Conservation (phyloP, 2,329 filamentous ascomycete genomes). For the Colletotrichum euphorbiae region DNA sequence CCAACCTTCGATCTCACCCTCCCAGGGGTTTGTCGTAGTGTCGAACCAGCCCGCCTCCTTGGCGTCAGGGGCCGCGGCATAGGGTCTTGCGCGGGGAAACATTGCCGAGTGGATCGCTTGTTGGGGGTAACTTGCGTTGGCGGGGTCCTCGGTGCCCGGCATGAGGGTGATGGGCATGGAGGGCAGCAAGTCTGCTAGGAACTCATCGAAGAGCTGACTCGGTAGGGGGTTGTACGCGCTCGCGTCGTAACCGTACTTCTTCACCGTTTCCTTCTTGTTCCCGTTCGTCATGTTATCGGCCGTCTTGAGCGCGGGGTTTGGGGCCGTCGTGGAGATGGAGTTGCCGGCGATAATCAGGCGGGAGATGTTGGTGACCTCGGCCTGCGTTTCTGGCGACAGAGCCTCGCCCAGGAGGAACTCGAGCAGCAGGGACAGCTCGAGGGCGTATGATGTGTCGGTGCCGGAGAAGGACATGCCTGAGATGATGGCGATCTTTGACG, state of each 20-base stretch:
- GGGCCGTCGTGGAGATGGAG: constrained; percentile 71
- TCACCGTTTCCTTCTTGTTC: constrained; percentile 62
- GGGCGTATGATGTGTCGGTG: constrained; percentile 75
- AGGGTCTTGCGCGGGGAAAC: constrained; percentile 82
- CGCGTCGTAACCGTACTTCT: constrained; percentile 96
- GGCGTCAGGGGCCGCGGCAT: constrained; percentile 68
- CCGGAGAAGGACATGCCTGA: constrained; percentile 89
- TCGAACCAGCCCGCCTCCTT: constrained; percentile 81
- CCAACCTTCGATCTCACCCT: constrained; percentile 91
- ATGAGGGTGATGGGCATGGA: constrained; percentile 90
- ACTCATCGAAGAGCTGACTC: constrained; percentile 84
- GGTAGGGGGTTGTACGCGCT: constrained; percentile 88
- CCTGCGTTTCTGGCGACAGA: constrained; percentile 69
- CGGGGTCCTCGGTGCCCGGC: constrained; percentile 85
- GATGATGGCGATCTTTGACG: constrained; percentile 79
- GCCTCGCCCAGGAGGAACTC: constrained; percentile 92
- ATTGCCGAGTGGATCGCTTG: constrained; percentile 94
- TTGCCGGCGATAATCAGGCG: constrained; percentile 93
- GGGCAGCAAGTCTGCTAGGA: constrained; percentile 83
- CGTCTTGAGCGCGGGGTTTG: constrained; percentile 60
- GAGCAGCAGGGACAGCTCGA: constrained; percentile 81
- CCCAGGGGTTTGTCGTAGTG: constrained; percentile 91
- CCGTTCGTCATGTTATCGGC: constrained; percentile 53
- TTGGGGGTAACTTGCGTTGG: constrained; percentile 90
- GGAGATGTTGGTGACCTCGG: constrained; percentile 75